These are phyloP conservation scores for Crithidia expoeki DNA, from an alignment of 208 protist species.

Conservation along the genomic window DNA sequence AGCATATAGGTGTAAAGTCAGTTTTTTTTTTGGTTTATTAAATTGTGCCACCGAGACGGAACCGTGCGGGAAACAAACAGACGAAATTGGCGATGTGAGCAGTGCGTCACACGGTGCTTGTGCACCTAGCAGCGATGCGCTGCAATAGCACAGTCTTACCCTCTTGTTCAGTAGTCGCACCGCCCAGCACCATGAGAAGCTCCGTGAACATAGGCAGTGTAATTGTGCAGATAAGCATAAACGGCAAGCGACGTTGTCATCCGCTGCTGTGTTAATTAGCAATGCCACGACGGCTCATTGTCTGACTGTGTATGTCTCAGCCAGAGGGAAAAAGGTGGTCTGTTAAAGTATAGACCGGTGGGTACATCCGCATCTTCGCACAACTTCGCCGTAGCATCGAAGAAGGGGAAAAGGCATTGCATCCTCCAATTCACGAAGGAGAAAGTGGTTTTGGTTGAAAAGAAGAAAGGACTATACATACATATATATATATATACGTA, in stretches of 20 bases:
- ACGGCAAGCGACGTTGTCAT: slow-evolving; percentile 9
- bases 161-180: too few species aligned
- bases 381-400: not conserved
- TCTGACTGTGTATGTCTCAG: not conserved
- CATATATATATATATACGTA: not conserved
- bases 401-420: not conserved
- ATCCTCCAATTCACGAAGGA: slow-evolving; percentile 14
- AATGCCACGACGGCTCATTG: not conserved
- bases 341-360: not conserved
- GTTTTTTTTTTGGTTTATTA: too few species aligned
- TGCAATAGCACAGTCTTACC: too few species aligned
- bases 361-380: slow-evolving; percentile 2
- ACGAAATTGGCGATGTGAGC: too few species aligned
- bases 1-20: too few species aligned
- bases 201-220: too few species aligned
- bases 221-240: too few species aligned
- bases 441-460: slow-evolving; percentile 6
- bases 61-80: too few species aligned
- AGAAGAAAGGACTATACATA: slow-evolving; percentile 15
- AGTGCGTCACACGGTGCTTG: too few species aligned
- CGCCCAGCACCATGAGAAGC: too few species aligned
- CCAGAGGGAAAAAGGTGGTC: not conserved
- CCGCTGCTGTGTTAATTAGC: not conserved
- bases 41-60: too few species aligned
- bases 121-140: too few species aligned